A percentile compares a stretch with the other conserved stretches of the same genome.
These are phyloP conservation scores for Paecilomyces fulvus DNA, from an alignment of 2,329 filamentous ascomycete genomes.

Conservation along the genomic window DNA sequence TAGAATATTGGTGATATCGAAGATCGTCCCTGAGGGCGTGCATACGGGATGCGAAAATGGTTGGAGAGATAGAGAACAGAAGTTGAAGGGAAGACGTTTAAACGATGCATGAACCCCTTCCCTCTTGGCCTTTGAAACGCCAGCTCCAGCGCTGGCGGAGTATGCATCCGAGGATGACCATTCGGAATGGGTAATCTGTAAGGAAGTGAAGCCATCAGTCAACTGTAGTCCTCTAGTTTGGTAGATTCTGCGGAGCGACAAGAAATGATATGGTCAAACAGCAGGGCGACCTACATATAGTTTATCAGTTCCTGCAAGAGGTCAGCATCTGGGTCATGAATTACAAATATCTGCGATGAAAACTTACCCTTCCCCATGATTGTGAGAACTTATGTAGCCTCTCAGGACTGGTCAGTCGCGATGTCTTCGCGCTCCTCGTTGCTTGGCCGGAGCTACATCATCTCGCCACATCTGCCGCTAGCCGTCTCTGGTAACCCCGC, in stretches of 20 bases:
- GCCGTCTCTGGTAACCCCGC: constrained; percentile 4
- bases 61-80: constrained; percentile 90
- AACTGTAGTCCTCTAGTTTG: neutral
- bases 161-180: constrained; percentile 90
- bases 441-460: constrained; percentile 1
- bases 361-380: constrained; percentile 34
- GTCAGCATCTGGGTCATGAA: constrained; percentile 6
- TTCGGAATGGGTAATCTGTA: constrained; percentile 87
- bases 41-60: constrained; percentile 94
- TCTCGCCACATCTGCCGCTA: constrained; percentile 4
- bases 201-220: constrained; percentile 2
- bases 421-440: neutral
- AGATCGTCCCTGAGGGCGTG: constrained; percentile 77
- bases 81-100: constrained; percentile 91
- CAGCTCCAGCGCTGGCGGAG: constrained; percentile 68
- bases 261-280: neutral
- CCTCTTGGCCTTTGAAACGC: constrained; percentile 47
- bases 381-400: neutral
- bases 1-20: constrained; percentile 89
- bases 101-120: constrained; percentile 56
- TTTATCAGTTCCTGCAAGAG: constrained; percentile 38
- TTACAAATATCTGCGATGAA: neutral
- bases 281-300: constrained; percentile 34
- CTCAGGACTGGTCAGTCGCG: neutral
- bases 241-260: neutral